Percentiles rank a stretch among this genome's conserved stretches.
phyloP scores from a whole-genome alignment of 345 rosid species.

The Cardamine resedifolia region DNA sequence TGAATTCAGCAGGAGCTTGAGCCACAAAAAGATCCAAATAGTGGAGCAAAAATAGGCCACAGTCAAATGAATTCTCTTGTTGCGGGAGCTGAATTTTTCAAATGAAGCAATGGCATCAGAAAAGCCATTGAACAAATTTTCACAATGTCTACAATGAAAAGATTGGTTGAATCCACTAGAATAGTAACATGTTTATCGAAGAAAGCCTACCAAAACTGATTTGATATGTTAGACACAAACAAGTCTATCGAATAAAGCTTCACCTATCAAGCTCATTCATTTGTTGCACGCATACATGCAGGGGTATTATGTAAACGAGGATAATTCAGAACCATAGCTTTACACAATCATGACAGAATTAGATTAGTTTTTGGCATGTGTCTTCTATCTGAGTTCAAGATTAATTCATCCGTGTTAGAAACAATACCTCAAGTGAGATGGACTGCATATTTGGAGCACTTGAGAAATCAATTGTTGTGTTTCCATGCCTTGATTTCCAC shows the following conservation, averaged over 20 bases:
- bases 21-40: constrained; percentile 75
- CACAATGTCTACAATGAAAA: constrained; percentile 7
- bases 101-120: constrained; percentile 25
- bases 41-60: constrained; percentile 95
- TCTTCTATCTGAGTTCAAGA: constrained; percentile 11
- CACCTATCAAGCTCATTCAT: constrained; percentile 3
- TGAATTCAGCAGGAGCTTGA: constrained; percentile 70
- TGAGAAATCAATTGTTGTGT: constrained; percentile 46
- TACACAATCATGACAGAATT: neutral
- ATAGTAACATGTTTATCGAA: neutral
- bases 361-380: neutral
- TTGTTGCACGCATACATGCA: neutral
- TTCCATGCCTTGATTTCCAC: constrained; percentile 77
- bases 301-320: neutral
- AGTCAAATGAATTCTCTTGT: constrained; percentile 89
- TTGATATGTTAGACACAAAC: constrained; percentile 9
- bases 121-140: constrained; percentile 1
- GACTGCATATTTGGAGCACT: constrained; percentile 58
- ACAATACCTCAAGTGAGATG: constrained; percentile 78
- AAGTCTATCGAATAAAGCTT: neutral
- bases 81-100: constrained; percentile 73
- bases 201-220: neutral
- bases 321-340: constrained; percentile 3
- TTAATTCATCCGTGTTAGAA: constrained; percentile 18
- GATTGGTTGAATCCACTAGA: neutral